Base-by-base conservation (phyloP, 2,329 filamentous ascomycete species). In the Botryosphaeria dothidea region DNA sequence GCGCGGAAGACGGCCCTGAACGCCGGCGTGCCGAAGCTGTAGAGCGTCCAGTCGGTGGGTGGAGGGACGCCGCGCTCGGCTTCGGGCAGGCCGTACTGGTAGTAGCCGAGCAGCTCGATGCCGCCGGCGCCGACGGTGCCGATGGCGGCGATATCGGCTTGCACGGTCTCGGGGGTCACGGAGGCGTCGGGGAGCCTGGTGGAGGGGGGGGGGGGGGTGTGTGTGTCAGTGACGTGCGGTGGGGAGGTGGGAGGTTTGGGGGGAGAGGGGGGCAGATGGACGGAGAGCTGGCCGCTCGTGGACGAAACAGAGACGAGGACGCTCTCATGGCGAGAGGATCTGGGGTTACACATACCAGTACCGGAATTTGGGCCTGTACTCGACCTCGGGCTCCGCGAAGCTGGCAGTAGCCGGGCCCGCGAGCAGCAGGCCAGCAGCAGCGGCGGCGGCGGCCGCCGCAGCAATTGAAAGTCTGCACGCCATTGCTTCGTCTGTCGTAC, bases 1-100 rank as follows among this genome's bases (percentile, higher is more conserved):
- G 67, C 67, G 21, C 70, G 65, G 54, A 74, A 76, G 27, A 74
- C 61, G 21, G 69, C 66, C 15, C 69, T 68, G 66, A 72, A 80
- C 1, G 78, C 73, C 4, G 71, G 68, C 15, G 74, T 76, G 1
- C 79, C 80, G 70, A 77, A 82, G 0, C 78, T 78, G 69, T 79
- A 79, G 9, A 62, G 70, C 0, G 72, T 71, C 79, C 79, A 81
- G 66, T 78, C 73, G 3, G 74, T 69, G 17, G 70, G 71, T 5
- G 70, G 64, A 4, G 56, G 3, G 3, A 49, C 64, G 19, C 67
- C 67, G 23, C 38, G 57, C 21, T 56, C 46, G 52, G 54, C 23
- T 46, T 36, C 65, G 36, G 31, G 66, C 31, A 67, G 31, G 13
- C 71, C 71, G 46, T 71, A 71, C 1, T 67, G 45, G 62, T 72